Conservation (phyloP, 208 protist species). For the Crithidia sp. region DNA sequence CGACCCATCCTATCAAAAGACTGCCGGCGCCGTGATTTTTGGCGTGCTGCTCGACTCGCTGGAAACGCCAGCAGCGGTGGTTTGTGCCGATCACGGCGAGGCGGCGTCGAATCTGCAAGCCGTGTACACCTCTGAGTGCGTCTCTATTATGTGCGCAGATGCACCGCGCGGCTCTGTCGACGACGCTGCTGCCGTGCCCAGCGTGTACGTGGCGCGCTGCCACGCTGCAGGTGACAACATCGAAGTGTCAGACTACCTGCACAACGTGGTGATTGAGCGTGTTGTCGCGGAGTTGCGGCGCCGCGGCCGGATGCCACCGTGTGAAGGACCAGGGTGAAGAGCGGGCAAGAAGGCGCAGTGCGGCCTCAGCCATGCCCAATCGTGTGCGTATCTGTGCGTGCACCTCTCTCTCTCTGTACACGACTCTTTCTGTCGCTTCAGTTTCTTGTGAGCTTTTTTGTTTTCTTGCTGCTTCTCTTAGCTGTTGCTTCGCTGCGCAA, state of each 20-base stretch:
- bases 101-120: neutral
- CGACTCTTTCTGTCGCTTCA: neutral
- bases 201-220: constrained; percentile 23
- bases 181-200: neutral
- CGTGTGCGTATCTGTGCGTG: too few relatives aligned
- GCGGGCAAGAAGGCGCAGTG: too few relatives aligned
- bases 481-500: neutral
- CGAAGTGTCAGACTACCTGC: constrained; percentile 18
- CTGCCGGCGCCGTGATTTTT: constrained; percentile 14
- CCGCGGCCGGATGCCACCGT: neutral
- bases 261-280: constrained; percentile 29
- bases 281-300: constrained; percentile 15
- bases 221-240: constrained; percentile 12
- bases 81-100: constrained; percentile 1
- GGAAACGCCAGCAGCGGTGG: neutral
- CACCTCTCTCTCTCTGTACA: too few relatives aligned
- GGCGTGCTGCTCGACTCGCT: constrained; percentile 18
- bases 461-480: constrained; percentile 6
- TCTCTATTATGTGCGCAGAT: constrained; percentile 11
- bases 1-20: constrained; percentile 16
- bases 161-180: neutral
- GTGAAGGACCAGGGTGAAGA: neutral
- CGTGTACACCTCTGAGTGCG: constrained; percentile 9
- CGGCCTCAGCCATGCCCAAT: too few relatives aligned
- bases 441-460: neutral